Conservation (phyloP, 768 basidiomycete genomes). For the Xerocomus spinulosus region DNA sequence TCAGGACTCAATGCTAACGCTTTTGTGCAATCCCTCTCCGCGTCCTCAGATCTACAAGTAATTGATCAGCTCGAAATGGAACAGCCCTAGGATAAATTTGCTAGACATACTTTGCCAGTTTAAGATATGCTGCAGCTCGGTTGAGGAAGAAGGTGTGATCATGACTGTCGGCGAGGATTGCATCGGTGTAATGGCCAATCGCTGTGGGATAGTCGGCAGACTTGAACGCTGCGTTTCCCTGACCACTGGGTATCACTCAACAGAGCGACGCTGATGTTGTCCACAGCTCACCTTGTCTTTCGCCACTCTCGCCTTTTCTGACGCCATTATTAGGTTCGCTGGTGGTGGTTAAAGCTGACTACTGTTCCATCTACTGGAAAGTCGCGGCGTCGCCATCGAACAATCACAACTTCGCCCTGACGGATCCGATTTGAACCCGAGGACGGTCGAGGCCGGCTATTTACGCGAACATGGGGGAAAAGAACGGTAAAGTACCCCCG, state of each 20-base stretch:
- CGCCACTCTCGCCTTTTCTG: conserved; percentile 31
- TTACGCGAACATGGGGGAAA: conserved; percentile 5
- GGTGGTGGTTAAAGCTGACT: too few species aligned
- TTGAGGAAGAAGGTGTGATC: conserved; percentile 84
- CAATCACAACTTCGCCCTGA: not conserved
- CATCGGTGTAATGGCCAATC: conserved; percentile 82
- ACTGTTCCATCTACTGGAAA: too few species aligned
- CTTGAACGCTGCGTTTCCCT: conserved; percentile 91
- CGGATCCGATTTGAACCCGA: conserved; percentile 2
- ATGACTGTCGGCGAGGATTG: conserved; percentile 61
- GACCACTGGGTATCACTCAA: conserved; percentile 1
- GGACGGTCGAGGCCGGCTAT: not conserved
- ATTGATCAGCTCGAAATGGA: conserved; percentile 2
- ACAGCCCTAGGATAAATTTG: not conserved
- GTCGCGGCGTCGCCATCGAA: too few species aligned
- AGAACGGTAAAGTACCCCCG: conserved; percentile 18
- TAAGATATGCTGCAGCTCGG: conserved; percentile 87
- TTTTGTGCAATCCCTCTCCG: conserved; percentile 72
- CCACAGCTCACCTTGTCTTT: conserved; percentile 28
- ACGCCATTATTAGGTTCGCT: conserved; percentile 27
- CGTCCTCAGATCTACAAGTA: conserved; percentile 62
- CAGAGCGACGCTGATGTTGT: not conserved
- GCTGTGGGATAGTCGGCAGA: conserved; percentile 71
- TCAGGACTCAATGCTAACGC: conserved; percentile 50
- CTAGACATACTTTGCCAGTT: conserved; percentile 84